Base-by-base conservation (phyloP, 2,329 filamentous ascomycete genomes). In the Paecilomyces dactylethromorphus region DNA sequence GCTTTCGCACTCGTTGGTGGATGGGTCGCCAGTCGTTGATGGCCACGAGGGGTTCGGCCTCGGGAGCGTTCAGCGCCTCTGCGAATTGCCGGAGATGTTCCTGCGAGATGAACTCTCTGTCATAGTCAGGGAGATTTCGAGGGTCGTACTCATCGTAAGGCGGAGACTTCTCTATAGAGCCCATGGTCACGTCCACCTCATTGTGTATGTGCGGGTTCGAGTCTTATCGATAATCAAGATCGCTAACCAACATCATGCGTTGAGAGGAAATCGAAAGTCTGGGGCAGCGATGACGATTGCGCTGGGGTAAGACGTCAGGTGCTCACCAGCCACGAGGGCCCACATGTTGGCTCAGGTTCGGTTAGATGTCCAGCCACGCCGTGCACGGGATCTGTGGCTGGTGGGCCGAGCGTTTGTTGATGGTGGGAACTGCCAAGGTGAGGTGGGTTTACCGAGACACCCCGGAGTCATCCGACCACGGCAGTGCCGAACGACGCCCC, bases 1-100 rank as follows among this genome's bases (percentile, higher is more conserved):
- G 74, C 71, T 72, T 77, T 59, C 81, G 79, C 22, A 92, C 82
- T 59, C 84, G 87, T 70, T 93, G 85, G 65, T 89, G 87, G 12
- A 97, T 85, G 0, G 94, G 94, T 15, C 90, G 87, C 94, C 94
- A 99, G 79, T 99, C 94, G 73, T 96, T 96, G 70, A 95, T 86
- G 49, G 94, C 93, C 3, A 91, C 90, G 67, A 97, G 86, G 35
- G 89, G 86, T 49, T 87, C 82, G 1, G 85, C 84, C 62, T 95
- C 91, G 0, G 92, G 91, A 1, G 90, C 90, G n/a, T 86, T 84
- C 8, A 97, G 83, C 7, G 93, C 93, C 60, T 84, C 85, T 61
- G 89, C 87, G 73, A 97, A 97, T 57, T 89, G 87, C 39, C 84
- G 80, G 32, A 96, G 79, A 69, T 96, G 88, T 60, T 85, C 85